Evolutionary conservation across 306 rosid genomes (phyloP), one percentile per base, ranked within the genome.

Genomic region (Abrus pulchellus): DNA sequence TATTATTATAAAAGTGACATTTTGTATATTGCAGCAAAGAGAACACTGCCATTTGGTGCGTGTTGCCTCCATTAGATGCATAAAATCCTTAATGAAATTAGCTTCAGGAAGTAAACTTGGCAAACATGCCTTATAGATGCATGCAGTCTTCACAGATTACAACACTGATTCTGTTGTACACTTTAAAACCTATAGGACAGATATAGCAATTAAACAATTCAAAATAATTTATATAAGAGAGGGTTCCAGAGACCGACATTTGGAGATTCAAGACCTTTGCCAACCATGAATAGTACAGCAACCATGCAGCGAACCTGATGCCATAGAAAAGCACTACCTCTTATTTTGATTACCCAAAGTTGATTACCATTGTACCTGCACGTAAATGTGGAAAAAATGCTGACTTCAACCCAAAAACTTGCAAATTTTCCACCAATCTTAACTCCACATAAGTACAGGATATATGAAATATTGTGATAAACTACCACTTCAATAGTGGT

Each of bases 221-320:
- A 36, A 86, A 72, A 49, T 77, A 53, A 82, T 78, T 50, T 30
- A 59, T 50, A 60, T 34, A 56, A 56, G 68, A 56, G 68, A 83
- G 61, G 71, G 76, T 49, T 45, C 48, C 68, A 54, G 63, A 54
- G 75, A 84, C 98, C 14, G 77, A 94, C 99, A 85, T 92, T 86
- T 72, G 97, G 95, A 85, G 90, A 88, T 88, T 94, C 99, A 76
- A 89, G 88, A 76, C 90, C 97, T 89, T 83, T 92, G 79, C 99
- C 99, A 56, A 92, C 83, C 95, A 92, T 89, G 84, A 93, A 93
- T 50, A 94, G 82, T 72, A 89, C 86, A 55, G 95, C 92, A 49
- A 93, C 97, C 92, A 94, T 92, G 92, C 97, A 93, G 70, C 99
- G 94, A 64, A 94, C 94, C 82, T 94, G 99, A 83, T 94, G 99